phyloP scores from a whole-genome alignment of 805 yeast genomes.

The Nakazawaea ishiwadae region DNA sequence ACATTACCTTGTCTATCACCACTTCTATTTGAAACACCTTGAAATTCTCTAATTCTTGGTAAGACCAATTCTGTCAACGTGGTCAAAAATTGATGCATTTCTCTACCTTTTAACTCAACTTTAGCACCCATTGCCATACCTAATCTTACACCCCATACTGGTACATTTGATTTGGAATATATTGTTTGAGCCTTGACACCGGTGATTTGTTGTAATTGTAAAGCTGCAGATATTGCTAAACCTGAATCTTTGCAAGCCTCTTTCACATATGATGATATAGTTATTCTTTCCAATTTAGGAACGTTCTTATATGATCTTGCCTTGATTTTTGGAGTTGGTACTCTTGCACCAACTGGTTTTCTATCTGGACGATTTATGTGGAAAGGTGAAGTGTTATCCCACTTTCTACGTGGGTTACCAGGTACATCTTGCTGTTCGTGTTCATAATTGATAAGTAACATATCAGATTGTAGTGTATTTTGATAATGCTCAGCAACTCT shows the following conservation, averaged over 20 bases:
- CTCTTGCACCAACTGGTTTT: conserved; percentile 71
- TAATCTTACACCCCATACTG: conserved; percentile 80
- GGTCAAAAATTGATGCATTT: conserved; percentile 78
- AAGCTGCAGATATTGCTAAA: conserved; percentile 67
- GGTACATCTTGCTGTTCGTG: conserved; percentile 51
- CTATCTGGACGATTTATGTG: conserved; percentile 76
- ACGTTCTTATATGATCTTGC: conserved; percentile 66
- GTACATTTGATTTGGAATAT: conserved; percentile 73
- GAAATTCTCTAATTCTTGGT: conserved; percentile 87
- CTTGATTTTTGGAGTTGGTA: conserved; percentile 68
- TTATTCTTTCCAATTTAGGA: conserved; percentile 65
- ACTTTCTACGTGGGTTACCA: conserved; percentile 73
- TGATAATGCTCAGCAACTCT: conserved; percentile 73
- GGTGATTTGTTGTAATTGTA: conserved; percentile 91
- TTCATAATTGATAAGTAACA: conserved; percentile 69
- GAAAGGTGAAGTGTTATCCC: conserved; percentile 89
- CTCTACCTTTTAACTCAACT: conserved; percentile 68
- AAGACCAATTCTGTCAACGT: conserved; percentile 89
- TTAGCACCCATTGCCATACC: conserved; percentile 93
- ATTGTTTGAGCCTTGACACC: conserved; percentile 76
- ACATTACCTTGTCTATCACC: conserved; percentile 88
- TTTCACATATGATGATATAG: conserved; percentile 72
- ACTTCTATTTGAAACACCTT: conserved; percentile 66
- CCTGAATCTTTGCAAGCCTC: conserved; percentile 68
- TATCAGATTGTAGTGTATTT: conserved; percentile 70